phyloP scores from a whole-genome alignment of 2,329 filamentous ascomycete species.

The Dactylellina leptospora region DNA sequence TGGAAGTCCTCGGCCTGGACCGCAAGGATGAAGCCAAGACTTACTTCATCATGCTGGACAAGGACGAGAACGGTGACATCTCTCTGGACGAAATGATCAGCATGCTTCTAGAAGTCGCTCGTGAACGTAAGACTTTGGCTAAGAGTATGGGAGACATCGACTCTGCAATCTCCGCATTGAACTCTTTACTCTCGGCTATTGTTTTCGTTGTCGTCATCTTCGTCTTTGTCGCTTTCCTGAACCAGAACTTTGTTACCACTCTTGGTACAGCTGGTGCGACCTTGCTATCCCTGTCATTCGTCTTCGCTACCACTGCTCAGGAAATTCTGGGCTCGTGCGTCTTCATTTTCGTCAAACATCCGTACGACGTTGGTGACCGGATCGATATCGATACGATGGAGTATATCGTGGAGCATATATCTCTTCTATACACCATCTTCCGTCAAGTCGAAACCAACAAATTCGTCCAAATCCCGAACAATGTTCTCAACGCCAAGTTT shows the following conservation, averaged over 20 bases:
- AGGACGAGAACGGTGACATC: slow-evolving; percentile 91
- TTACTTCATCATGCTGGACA: slow-evolving; percentile 81
- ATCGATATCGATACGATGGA: slow-evolving; percentile 75
- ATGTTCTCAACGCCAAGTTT: slow-evolving; percentile 89
- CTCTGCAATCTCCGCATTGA: slow-evolving; percentile 76
- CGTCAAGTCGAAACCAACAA: slow-evolving; percentile 83
- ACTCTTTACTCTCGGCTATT: slow-evolving; percentile 82
- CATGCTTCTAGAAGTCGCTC: slow-evolving; percentile 82
- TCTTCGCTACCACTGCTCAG: slow-evolving; percentile 89
- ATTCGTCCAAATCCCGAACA: slow-evolving; percentile 84
- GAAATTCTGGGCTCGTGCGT: slow-evolving; percentile 98
- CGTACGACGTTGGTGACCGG: slow-evolving; percentile 93
- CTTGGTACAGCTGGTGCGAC: slow-evolving; percentile 90
- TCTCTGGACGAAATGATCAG: slow-evolving; percentile 94
- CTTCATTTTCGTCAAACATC: slow-evolving; percentile 98
- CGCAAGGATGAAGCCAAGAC: slow-evolving; percentile 83
- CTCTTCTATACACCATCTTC: slow-evolving; percentile 91
- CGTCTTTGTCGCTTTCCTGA: slow-evolving; percentile 88
- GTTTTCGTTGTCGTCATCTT: slow-evolving; percentile 83
- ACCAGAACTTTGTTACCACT: slow-evolving; percentile 82
- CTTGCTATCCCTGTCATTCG: slow-evolving; percentile 92
- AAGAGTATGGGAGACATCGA: slow-evolving; percentile 96
- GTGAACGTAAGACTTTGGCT: slow-evolving; percentile 85
- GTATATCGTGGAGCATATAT: slow-evolving; percentile 91
- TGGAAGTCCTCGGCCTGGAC: slow-evolving; percentile 82